Conservation (phyloP, 306 rosid genomes). For the Begonia peltatifolia region DNA sequence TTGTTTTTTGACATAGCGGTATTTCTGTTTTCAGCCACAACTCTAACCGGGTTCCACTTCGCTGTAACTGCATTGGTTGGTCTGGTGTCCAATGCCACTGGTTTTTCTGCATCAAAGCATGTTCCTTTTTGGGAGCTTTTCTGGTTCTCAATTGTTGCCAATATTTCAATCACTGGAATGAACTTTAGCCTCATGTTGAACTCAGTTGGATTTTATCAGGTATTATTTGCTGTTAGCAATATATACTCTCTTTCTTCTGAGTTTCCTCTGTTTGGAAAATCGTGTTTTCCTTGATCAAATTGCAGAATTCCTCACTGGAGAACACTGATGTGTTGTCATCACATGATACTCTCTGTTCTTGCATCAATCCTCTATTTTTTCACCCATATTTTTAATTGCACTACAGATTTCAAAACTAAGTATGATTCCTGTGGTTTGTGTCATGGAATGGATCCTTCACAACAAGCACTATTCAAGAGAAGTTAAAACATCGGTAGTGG, state of each 20-base stretch:
- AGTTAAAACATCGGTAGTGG: constrained; percentile 61
- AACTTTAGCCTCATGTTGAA: constrained; percentile 93
- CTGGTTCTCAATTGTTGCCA: constrained; percentile 85
- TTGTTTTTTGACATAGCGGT: too few species aligned
- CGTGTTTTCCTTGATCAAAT: too few species aligned
- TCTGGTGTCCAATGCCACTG: constrained; percentile 70
- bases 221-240: constrained; percentile 7
- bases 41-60: constrained; percentile 86
- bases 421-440: constrained; percentile 97
- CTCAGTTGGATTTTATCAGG: constrained; percentile 90
- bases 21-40: constrained; percentile 42
- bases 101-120: constrained; percentile 67
- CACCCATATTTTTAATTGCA: not conserved
- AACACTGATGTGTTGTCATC: too few species aligned
- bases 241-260: not conserved
- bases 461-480: constrained; percentile 63
- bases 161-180: constrained; percentile 79
- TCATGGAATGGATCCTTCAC: constrained; percentile 91
- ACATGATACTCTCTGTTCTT: too few species aligned
- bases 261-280: too few species aligned
- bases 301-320: too few species aligned
- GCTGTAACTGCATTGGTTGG: constrained; percentile 87
- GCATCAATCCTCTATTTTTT: too few species aligned
- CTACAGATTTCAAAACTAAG: constrained; percentile 79
- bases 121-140: constrained; percentile 89